Conservation (phyloP, 805 yeast genomes). For the Saturnispora besseyi region DNA sequence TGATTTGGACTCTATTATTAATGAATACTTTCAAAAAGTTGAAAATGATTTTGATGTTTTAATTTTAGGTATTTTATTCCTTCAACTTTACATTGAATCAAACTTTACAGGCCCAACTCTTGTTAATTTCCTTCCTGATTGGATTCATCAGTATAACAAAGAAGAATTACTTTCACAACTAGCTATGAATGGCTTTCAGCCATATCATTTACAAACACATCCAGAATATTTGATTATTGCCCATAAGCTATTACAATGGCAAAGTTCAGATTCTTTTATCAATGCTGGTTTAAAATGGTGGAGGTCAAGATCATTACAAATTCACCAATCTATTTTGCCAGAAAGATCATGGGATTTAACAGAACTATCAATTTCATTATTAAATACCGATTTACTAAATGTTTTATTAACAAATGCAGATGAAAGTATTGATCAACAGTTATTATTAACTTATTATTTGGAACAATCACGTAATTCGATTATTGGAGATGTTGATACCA, state of each 20-base stretch:
- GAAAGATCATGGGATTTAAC: constrained; percentile 44
- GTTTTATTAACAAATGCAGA: constrained; percentile 26
- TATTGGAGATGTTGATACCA: constrained; percentile 54
- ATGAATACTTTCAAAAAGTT: not conserved
- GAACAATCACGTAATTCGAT: constrained; percentile 61
- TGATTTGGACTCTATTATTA: not conserved
- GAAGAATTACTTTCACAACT: constrained; percentile 12
- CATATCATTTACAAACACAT: constrained; percentile 42
- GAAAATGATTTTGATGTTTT: constrained; percentile 13
- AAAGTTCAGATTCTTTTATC: constrained; percentile 24
- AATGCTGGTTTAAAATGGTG: constrained; percentile 59
- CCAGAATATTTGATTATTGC: constrained; percentile 4
- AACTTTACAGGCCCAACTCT: constrained; percentile 80
- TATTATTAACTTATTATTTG: constrained; percentile 44
- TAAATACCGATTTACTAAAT: constrained; percentile 29
- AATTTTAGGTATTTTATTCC: constrained; percentile 44
- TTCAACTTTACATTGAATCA: constrained; percentile 63
- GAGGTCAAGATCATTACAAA: constrained; percentile 61
- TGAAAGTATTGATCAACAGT: constrained; percentile 21
- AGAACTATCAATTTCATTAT: constrained; percentile 32
- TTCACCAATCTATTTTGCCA: constrained; percentile 53
- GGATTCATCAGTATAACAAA: constrained; percentile 5
- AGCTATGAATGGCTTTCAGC: constrained; percentile 47
- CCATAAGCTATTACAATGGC: not conserved
- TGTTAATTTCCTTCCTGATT: constrained; percentile 1